phyloP scores from a whole-genome alignment of 1,284 basidiomycete genomes.

The Malassezia restricta region DNA sequence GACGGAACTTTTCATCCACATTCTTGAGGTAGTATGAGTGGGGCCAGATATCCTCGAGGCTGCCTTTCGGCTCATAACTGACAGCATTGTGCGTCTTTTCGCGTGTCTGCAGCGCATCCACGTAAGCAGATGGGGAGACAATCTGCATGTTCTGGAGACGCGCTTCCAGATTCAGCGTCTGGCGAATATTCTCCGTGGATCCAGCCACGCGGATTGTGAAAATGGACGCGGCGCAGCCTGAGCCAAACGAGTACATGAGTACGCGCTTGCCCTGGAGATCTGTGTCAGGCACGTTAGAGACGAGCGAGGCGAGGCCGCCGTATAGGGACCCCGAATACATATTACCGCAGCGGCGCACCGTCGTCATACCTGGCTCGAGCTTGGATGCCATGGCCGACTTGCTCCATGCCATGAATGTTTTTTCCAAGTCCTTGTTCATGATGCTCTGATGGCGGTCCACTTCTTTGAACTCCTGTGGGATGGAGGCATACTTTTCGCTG shows the following conservation, averaged over 20 bases:
- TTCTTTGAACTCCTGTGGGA: constrained; percentile 56
- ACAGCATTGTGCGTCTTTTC: constrained; percentile 92
- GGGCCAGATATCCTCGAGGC: constrained; percentile 81
- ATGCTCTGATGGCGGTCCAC: constrained; percentile 52
- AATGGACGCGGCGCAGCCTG: constrained; percentile 81
- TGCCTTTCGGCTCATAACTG: constrained; percentile 72
- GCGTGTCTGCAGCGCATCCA: constrained; percentile 56
- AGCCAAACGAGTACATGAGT: constrained; percentile 86
- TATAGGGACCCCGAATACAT: constrained; percentile 98
- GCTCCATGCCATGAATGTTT: constrained; percentile 49
- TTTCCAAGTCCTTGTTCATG: constrained; percentile 87
- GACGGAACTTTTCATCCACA: constrained; percentile 82
- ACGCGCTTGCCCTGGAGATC: constrained; percentile 49
- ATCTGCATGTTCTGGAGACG: constrained; percentile 77
- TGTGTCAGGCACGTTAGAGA: constrained; percentile 28
- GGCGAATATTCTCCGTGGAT: constrained; percentile 64
- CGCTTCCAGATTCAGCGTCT: constrained; percentile 66
- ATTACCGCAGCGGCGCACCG: constrained; percentile 57
- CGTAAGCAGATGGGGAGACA: constrained; percentile 74
- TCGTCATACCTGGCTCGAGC: constrained; percentile 42
- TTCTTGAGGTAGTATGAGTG: constrained; percentile 84
- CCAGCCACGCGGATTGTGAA: constrained; percentile 74
- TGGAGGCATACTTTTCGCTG: constrained; percentile 60
- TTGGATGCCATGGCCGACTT: constrained; percentile 27
- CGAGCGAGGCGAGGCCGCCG: constrained; percentile 65